Percentiles rank a stretch among this genome's conserved stretches.
phyloP scores from a whole-genome alignment of 805 yeast genomes.

The Sungouiella thailandica region DNA sequence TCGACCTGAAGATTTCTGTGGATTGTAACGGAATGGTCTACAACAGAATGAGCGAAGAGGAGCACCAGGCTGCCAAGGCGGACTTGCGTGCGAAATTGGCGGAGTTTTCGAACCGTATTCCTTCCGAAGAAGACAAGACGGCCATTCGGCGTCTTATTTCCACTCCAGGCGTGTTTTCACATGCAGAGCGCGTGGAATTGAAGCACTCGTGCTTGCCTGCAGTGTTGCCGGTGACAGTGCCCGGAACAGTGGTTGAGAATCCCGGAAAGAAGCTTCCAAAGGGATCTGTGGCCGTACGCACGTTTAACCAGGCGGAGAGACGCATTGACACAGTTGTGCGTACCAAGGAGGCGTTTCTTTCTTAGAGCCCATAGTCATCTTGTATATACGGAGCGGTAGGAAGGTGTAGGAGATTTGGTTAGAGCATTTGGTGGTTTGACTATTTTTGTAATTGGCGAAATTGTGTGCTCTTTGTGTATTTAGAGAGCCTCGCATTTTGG shows the following conservation, averaged over 20 bases:
- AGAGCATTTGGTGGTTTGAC: too few species aligned
- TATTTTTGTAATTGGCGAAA: too few species aligned
- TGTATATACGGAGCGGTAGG: too few species aligned
- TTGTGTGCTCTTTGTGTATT: too few species aligned
- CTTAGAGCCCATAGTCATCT: constrained; percentile 3
- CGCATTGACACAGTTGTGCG: constrained; percentile 51
- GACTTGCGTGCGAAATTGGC: constrained; percentile 20
- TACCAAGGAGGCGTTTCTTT: constrained; percentile 45
- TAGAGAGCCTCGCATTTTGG: too few species aligned
- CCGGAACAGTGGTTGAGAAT: constrained; percentile 35
- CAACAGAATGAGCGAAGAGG: constrained; percentile 29
- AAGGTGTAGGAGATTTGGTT: too few species aligned
- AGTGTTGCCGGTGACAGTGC: constrained; percentile 47
- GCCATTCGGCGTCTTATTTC: constrained; percentile 41
- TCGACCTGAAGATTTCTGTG: constrained; percentile 42
- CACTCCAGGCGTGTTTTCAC: constrained; percentile 36
- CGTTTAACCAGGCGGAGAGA: constrained; percentile 57
- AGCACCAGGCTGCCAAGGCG: constrained; percentile 17
- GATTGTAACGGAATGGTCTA: constrained; percentile 41
- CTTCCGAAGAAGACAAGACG: constrained; percentile 34
- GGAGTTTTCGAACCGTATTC: constrained; percentile 17
- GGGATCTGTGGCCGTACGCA: constrained; percentile 45
- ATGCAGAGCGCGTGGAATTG: constrained; percentile 33
- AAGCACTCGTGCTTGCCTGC: constrained; percentile 50
- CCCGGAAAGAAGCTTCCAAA: constrained; percentile 42